These are phyloP conservation scores for Venturiaceae sp. DNA, from an alignment of 2,329 filamentous ascomycete species.

Conservation along the genomic window DNA sequence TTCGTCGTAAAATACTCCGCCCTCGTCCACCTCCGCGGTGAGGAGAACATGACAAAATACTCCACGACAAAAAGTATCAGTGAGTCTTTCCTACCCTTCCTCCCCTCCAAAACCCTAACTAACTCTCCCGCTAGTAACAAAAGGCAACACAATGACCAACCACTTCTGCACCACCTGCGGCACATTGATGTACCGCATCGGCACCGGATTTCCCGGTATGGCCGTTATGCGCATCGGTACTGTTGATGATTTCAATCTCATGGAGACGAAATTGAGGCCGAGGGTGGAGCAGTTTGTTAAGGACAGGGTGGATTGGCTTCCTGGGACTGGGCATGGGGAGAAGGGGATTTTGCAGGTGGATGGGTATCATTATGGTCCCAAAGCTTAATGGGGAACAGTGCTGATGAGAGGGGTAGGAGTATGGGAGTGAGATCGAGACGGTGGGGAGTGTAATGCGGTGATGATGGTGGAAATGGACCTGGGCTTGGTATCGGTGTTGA, in stretches of 20 bases:
- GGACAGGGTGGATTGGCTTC: slow-evolving; percentile 42
- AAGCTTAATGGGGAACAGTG: not conserved
- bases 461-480: no score
- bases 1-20: slow-evolving; percentile 39
- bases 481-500: not conserved
- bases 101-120: not conserved
- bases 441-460: no score
- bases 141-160: slow-evolving; percentile 47
- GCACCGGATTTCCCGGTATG: slow-evolving; percentile 32
- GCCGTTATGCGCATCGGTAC: slow-evolving; percentile 48
- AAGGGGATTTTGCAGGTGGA: not conserved
- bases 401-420: not conserved
- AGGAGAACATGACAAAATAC: slow-evolving; percentile 38
- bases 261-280: slow-evolving; percentile 48
- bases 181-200: slow-evolving; percentile 48
- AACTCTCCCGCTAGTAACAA: slow-evolving; percentile 7
- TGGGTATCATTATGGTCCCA: not conserved
- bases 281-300: slow-evolving; percentile 42
- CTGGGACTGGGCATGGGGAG: no score
- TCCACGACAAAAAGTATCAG: slow-evolving; percentile 29
- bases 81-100: not conserved
- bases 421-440: no score
- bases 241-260: slow-evolving; percentile 50
- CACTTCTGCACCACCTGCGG: slow-evolving; percentile 52
- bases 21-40: slow-evolving; percentile 41